A percentile compares a stretch with the other conserved stretches of the same genome.
These are phyloP conservation scores for Suillus lakei DNA, from an alignment of 768 basidiomycete genomes.

Conservation along the genomic window DNA sequence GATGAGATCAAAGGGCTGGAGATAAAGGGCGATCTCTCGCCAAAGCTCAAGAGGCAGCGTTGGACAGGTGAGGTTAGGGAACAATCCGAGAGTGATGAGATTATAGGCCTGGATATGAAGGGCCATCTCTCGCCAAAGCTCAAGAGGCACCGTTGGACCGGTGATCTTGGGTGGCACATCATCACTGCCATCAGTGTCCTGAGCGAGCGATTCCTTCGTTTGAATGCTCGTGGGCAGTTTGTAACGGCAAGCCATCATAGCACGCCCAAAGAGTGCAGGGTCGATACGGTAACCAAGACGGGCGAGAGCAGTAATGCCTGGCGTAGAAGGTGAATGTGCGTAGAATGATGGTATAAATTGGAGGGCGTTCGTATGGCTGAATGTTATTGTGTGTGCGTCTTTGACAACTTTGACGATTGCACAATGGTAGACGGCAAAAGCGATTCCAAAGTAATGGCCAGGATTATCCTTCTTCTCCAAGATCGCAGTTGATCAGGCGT, in stretches of 20 bases:
- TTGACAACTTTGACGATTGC: slow-evolving; percentile 2
- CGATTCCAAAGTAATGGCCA: background rate
- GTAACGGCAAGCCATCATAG: background rate
- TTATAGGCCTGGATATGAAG: background rate
- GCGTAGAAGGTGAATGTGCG: slow-evolving; percentile 1
- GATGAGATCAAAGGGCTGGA: background rate
- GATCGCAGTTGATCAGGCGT: background rate
- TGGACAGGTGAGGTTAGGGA: background rate
- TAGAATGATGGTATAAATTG: slow-evolving; percentile 7
- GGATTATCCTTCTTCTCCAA: background rate
- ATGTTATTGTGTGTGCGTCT: background rate
- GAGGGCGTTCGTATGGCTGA: slow-evolving; percentile 4
- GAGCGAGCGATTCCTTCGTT: background rate
- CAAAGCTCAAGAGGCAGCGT: background rate
- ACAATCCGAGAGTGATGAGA: background rate
- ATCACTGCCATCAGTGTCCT: background rate
- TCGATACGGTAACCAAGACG: slow-evolving; percentile 6
- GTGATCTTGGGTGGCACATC: background rate
- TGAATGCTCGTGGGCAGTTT: background rate
- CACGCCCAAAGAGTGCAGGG: background rate
- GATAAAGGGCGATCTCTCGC: background rate
- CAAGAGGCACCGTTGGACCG: background rate
- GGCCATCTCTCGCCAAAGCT: background rate
- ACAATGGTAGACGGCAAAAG: slow-evolving; percentile 5
- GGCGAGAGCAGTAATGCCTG: slow-evolving; percentile 10